These are phyloP conservation scores for Paraglomus occultum DNA, from an alignment of 192 early-diverging fungal genomes.

Conservation along the genomic window DNA sequence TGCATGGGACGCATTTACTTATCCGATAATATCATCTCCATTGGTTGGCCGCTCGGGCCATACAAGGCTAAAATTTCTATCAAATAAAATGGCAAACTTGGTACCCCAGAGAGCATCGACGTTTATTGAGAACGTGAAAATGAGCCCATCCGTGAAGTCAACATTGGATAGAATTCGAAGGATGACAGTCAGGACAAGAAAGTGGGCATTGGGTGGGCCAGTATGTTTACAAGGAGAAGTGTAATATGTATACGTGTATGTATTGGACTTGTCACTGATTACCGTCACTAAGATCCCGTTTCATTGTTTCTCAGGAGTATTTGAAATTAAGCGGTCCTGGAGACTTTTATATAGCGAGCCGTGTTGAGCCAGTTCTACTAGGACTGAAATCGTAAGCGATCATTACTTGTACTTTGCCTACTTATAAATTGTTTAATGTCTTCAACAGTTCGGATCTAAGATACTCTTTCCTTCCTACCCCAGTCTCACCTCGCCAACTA, in stretches of 20 bases:
- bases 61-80: not conserved
- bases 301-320: constrained; percentile 43
- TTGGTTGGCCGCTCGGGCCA: constrained; percentile 37
- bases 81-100: not conserved
- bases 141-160: constrained; percentile 40
- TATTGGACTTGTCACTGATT: too few relatives aligned
- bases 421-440: not conserved
- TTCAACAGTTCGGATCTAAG: constrained; percentile 53
- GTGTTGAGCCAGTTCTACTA: constrained; percentile 35
- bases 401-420: not conserved
- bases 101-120: not conserved
- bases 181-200: constrained; percentile 29
- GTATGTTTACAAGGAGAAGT: constrained; percentile 33
- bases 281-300: not conserved
- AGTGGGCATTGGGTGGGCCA: constrained; percentile 39
- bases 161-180: constrained; percentile 35
- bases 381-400: constrained; percentile 6
- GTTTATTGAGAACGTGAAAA: constrained; percentile 7
- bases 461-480: constrained; percentile 57
- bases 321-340: constrained; percentile 59
- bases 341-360: constrained; percentile 60
- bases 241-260: not conserved
- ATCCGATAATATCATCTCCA: constrained; percentile 42
- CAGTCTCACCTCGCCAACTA: constrained; percentile 24
- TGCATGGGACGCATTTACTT: constrained; percentile 53